Evolutionary conservation across 805 yeast species (phyloP).

Genomic region (Starmera dryadoides): DNA sequence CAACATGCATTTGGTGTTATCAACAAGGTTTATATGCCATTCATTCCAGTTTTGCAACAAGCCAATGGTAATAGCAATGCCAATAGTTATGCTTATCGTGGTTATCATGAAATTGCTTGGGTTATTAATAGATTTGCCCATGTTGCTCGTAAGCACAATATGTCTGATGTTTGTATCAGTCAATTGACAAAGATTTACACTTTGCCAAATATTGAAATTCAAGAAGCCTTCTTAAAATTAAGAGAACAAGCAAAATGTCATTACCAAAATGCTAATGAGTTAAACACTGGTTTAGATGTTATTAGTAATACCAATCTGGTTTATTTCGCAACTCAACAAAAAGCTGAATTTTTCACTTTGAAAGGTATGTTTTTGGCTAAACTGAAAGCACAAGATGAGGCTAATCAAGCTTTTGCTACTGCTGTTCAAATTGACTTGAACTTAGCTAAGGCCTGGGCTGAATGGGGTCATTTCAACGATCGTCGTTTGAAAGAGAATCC

Average conservation of each 20-base stretch:
- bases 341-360: slow-evolving; percentile 94
- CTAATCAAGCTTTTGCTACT: slow-evolving; percentile 95
- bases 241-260: slow-evolving; percentile 98
- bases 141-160: slow-evolving; percentile 92
- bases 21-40: slow-evolving; percentile 88
- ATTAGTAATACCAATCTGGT: slow-evolving; percentile 94
- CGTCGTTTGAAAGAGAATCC: slow-evolving; percentile 79
- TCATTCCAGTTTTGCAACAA: slow-evolving; percentile 80
- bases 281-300: slow-evolving; percentile 93
- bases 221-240: slow-evolving; percentile 91
- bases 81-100: slow-evolving; percentile 92
- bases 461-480: slow-evolving; percentile 97
- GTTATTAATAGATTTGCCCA: slow-evolving; percentile 97
- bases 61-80: slow-evolving; percentile 60
- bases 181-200: slow-evolving; percentile 92
- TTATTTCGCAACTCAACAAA: slow-evolving; percentile 94
- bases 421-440: slow-evolving; percentile 95
- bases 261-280: slow-evolving; percentile 83
- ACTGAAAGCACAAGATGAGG: slow-evolving; percentile 84
- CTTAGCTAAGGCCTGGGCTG: slow-evolving; percentile 98
- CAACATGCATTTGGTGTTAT: slow-evolving; percentile 97
- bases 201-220: slow-evolving; percentile 94
- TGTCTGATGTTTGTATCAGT: slow-evolving; percentile 93
- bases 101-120: slow-evolving; percentile 99
- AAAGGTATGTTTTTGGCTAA: slow-evolving; percentile 98